These are phyloP conservation scores for Dipodascus albidus DNA, from an alignment of 805 yeast genomes.

Conservation along the genomic window DNA sequence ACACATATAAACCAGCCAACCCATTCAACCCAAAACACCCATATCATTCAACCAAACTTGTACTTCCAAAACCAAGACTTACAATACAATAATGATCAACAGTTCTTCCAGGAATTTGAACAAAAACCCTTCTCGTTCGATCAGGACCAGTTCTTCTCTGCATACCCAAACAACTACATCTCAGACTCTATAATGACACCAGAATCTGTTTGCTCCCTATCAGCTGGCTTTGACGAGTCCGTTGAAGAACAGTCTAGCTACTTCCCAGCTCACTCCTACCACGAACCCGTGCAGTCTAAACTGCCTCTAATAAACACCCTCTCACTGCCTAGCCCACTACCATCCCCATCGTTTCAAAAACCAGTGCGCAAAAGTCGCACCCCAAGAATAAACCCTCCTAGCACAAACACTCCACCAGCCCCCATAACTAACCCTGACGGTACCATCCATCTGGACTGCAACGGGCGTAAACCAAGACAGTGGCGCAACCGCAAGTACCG, in stretches of 20 bases:
- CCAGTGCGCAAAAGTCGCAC: background rate
- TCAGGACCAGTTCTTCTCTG: background rate
- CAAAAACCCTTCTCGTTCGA: background rate
- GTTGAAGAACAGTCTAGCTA: background rate
- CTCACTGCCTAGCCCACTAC: background rate
- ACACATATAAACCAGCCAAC: too few relatives aligned
- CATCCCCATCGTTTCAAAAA: background rate
- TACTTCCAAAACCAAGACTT: background rate
- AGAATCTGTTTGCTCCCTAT: background rate
- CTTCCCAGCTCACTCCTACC: background rate
- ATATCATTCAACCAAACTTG: too few relatives aligned
- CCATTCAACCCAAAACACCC: too few relatives aligned
- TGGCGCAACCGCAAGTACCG: conserved; percentile 14
- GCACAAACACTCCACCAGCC: conserved; percentile 2
- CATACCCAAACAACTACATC: background rate
- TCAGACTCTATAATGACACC: background rate
- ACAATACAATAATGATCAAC: background rate
- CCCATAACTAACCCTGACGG: conserved; percentile 1
- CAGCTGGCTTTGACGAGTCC: background rate
- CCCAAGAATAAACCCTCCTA: background rate
- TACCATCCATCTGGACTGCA: conserved; percentile 10
- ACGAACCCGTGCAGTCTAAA: background rate
- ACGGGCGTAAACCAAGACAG: conserved; percentile 14
- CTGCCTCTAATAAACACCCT: background rate
- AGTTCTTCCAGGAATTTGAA: background rate